phyloP scores from a whole-genome alignment of 345 rosid genomes.

The Eucalyptus marginata region DNA sequence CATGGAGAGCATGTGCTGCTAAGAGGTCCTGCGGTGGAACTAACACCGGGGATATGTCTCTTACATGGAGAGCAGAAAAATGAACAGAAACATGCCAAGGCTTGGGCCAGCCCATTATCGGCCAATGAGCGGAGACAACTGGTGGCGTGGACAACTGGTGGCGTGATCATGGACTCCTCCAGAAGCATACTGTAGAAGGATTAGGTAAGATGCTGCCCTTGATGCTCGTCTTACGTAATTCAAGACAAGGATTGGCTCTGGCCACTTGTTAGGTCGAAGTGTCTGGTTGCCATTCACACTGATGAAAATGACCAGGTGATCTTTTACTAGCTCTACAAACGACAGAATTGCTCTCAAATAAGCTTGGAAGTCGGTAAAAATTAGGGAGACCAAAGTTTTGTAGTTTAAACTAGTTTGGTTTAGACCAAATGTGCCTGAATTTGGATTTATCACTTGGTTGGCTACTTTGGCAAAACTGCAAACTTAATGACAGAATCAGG shows the following conservation, averaged over 20 bases:
- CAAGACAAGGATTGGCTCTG: not conserved
- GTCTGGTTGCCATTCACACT: not conserved
- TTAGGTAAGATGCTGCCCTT: not conserved
- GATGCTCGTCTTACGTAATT: not conserved
- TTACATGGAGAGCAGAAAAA: not conserved
- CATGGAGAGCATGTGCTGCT: not conserved
- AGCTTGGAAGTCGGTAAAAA: not conserved
- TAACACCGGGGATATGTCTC: not conserved
- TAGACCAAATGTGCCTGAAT: not conserved
- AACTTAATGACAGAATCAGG: no score
- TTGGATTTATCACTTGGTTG: not conserved
- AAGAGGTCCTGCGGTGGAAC: not conserved
- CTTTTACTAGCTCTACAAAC: not conserved
- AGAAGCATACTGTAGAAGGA: not conserved
- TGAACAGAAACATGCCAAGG: not conserved
- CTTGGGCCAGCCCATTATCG: not conserved
- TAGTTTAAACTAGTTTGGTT: not conserved
- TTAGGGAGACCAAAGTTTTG: not conserved
- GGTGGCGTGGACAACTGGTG: not conserved
- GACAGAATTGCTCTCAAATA: not conserved
- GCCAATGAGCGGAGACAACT: not conserved
- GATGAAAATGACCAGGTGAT: not conserved
- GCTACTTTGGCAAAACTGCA: not conserved
- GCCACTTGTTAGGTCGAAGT: not conserved
- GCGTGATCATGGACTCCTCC: not conserved